Evolutionary conservation across 805 yeast species (phyloP).

Genomic region (Tetrapisispora fleetii): DNA sequence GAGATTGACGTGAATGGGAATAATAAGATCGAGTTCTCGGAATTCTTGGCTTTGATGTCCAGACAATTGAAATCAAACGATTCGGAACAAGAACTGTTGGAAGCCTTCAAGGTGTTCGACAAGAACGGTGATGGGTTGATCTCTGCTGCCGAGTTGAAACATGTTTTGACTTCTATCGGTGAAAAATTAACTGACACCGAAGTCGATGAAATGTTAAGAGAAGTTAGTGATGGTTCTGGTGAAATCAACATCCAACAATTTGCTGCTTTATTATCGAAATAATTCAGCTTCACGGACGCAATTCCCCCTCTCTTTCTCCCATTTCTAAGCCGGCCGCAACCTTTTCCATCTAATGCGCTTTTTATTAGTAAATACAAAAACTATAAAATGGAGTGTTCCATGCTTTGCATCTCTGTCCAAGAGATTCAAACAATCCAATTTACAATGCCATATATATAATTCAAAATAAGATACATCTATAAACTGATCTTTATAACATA

Average conservation of each 20-base stretch:
- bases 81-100: constrained; percentile 92
- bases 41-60: constrained; percentile 78
- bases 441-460: neutral
- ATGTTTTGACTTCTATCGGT: constrained; percentile 94
- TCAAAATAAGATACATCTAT: neutral
- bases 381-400: neutral
- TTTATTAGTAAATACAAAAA: neutral
- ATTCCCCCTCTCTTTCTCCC: neutral
- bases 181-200: constrained; percentile 94
- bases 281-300: constrained; percentile 8
- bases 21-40: constrained; percentile 77
- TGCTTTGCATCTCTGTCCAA: no score
- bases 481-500: neutral
- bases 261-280: constrained; percentile 80
- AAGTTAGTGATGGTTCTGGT: constrained; percentile 93
- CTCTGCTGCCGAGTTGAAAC: constrained; percentile 92
- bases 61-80: constrained; percentile 94
- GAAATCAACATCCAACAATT: constrained; percentile 96
- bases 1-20: constrained; percentile 95
- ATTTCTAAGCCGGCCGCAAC: neutral
- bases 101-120: constrained; percentile 97
- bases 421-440: neutral
- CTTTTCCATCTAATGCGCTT: neutral
- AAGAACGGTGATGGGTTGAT: constrained; percentile 94
- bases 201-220: constrained; percentile 94